A percentile compares a stretch with the other conserved stretches of the same genome.
These are phyloP conservation scores for Coniochaeta pulveracea DNA, from an alignment of 2,329 filamentous ascomycete genomes.

Conservation along the genomic window DNA sequence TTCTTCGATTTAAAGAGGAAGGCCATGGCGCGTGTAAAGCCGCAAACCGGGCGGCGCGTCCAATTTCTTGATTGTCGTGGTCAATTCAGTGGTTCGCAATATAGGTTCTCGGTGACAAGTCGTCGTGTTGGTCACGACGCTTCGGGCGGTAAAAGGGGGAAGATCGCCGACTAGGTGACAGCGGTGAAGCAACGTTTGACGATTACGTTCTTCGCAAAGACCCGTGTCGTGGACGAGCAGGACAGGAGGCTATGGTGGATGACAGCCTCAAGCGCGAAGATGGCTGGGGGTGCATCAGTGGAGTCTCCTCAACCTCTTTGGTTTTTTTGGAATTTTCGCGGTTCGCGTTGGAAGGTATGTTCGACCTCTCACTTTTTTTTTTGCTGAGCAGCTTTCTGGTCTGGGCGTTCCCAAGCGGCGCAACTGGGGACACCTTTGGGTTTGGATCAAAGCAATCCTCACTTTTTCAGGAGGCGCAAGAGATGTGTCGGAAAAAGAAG, in stretches of 20 bases:
- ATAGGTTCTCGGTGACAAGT: conserved; percentile 1
- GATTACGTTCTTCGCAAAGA: conserved; percentile 1
- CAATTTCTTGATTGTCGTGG: neutral
- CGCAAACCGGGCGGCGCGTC: conserved; percentile 23
- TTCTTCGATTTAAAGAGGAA: conserved; percentile 80
- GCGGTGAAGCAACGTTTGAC: conserved; percentile 3
- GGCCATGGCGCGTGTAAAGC: conserved; percentile 48
- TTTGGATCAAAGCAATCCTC: no score
- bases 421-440: conserved; percentile 2
- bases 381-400: no score
- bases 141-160: no score
- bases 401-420: no score
- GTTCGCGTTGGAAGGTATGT: conserved; percentile 14
- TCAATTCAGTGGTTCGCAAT: neutral
- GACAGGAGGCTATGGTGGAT: conserved; percentile 14
- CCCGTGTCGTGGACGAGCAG: conserved; percentile 5
- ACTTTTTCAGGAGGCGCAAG: conserved; percentile 3
- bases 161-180: neutral
- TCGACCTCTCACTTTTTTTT: conserved; percentile 26
- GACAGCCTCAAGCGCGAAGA: conserved; percentile 25
- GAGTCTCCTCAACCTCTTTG: conserved; percentile 10
- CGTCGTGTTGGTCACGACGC: neutral
- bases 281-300: conserved; percentile 33
- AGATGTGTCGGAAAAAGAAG: conserved; percentile 1
- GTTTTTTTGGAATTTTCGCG: conserved; percentile 10